These are phyloP conservation scores for Scytalidium lignicola DNA, from an alignment of 2,329 filamentous ascomycete genomes.

Conservation along the genomic window DNA sequence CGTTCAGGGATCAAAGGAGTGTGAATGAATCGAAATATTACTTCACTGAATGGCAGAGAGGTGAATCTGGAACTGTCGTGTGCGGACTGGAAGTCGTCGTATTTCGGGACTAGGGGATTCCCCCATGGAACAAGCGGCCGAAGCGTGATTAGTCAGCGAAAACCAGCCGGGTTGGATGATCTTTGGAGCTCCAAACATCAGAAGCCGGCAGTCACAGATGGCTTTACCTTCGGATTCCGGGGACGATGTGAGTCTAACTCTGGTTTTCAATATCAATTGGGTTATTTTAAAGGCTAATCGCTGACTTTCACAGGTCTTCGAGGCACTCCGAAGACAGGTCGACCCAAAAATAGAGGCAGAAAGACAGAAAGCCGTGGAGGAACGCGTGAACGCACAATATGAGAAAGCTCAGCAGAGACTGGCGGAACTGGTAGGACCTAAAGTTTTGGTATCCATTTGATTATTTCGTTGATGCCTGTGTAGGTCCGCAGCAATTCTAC, in stretches of 20 bases:
- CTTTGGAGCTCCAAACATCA: slow-evolving; percentile 3
- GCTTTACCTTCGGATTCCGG: slow-evolving; percentile 25
- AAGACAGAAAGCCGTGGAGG: slow-evolving; percentile 54
- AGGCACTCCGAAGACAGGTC: slow-evolving; percentile 50
- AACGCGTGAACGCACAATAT: slow-evolving; percentile 20
- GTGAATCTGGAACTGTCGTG: slow-evolving; percentile 7
- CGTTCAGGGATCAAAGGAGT: background rate
- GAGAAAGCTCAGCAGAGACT: slow-evolving; percentile 54
- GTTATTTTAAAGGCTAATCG: slow-evolving; percentile 13
- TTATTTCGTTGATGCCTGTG: slow-evolving; percentile 4
- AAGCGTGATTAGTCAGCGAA: background rate
- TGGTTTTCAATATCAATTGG: slow-evolving; percentile 21
- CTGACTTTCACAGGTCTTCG: slow-evolving; percentile 45
- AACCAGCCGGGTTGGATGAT: background rate
- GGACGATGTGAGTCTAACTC: slow-evolving; percentile 37
- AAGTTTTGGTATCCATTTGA: background rate
- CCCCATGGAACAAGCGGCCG: background rate
- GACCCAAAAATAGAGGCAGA: slow-evolving; percentile 55
- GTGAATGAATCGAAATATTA: background rate
- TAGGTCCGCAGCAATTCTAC: slow-evolving; percentile 78
- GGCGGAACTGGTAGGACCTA: slow-evolving; percentile 54
- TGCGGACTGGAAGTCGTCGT: background rate
- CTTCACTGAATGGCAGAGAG: background rate
- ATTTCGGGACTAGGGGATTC: slow-evolving; percentile 2
- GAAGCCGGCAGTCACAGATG: slow-evolving; percentile 13